A percentile compares a stretch with the other conserved stretches of the same genome.
These are phyloP conservation scores for Macroventuria anomochaeta DNA, from an alignment of 2,329 filamentous ascomycete species.

Conservation along the genomic window DNA sequence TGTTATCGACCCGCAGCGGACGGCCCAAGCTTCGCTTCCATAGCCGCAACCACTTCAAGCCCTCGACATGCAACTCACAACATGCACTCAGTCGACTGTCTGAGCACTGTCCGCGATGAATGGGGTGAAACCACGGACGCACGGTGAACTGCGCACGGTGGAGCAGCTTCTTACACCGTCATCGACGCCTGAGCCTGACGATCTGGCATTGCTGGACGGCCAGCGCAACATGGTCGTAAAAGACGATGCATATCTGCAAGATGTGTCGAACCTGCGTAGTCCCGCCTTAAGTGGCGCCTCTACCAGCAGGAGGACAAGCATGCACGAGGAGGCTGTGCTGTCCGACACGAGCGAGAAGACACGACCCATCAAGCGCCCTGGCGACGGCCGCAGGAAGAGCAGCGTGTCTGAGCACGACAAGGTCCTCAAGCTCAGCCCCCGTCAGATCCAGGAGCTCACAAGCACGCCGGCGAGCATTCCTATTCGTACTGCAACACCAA, in stretches of 20 bases:
- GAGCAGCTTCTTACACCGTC: slow-evolving; percentile 41
- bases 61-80: slow-evolving; percentile 11
- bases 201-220: slow-evolving; percentile 25
- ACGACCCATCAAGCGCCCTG: slow-evolving; percentile 44
- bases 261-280: slow-evolving; percentile 19
- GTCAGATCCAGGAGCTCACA: slow-evolving; percentile 62
- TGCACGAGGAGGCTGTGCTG: slow-evolving; percentile 41
- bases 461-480: slow-evolving; percentile 62
- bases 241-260: slow-evolving; percentile 14
- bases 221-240: slow-evolving; percentile 18
- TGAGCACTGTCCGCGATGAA: slow-evolving; percentile 37
- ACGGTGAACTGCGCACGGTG: slow-evolving; percentile 24
- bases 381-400: slow-evolving; percentile 44
- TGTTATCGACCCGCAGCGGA: neutral
- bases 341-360: slow-evolving; percentile 44
- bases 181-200: slow-evolving; percentile 34
- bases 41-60: slow-evolving; percentile 1
- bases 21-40: slow-evolving; percentile 12
- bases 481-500: slow-evolving; percentile 51
- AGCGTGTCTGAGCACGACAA: slow-evolving; percentile 49
- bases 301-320: slow-evolving; percentile 27
- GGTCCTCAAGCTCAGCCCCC: slow-evolving; percentile 60
- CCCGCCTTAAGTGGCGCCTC: slow-evolving; percentile 22
- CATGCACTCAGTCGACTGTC: slow-evolving; percentile 24
- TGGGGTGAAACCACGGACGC: slow-evolving; percentile 31